Percentiles rank a stretch among this genome's conserved stretches.
phyloP scores from a whole-genome alignment of 129 eudicot genomes.

The Arctium minus region DNA sequence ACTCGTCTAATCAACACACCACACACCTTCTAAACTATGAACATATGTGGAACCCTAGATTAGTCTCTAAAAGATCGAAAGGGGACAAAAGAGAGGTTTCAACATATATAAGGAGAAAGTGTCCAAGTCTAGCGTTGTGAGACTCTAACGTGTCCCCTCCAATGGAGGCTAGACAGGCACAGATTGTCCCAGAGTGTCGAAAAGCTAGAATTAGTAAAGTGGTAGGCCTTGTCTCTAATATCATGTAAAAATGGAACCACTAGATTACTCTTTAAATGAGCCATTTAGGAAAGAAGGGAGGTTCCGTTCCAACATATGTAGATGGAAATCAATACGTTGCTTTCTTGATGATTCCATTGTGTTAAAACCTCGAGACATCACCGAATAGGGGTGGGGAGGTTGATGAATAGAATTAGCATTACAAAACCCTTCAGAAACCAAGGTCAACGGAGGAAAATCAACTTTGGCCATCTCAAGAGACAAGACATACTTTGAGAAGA shows the following conservation, averaged over 20 bases:
- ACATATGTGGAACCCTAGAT: not conserved
- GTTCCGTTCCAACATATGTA: not conserved
- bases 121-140: too few relatives aligned
- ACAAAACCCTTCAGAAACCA: not conserved
- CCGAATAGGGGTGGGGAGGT: not conserved
- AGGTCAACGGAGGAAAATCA: not conserved
- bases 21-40: not conserved
- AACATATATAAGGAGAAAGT: too few relatives aligned
- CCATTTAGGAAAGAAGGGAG: too few relatives aligned
- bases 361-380: not conserved
- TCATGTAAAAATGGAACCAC: too few relatives aligned
- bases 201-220: too few relatives aligned
- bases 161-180: too few relatives aligned
- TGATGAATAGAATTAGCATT: not conserved
- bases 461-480: not conserved
- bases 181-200: too few relatives aligned
- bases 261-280: not conserved
- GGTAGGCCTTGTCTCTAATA: too few relatives aligned
- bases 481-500: not conserved
- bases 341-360: not conserved
- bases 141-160: too few relatives aligned
- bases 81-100: too few relatives aligned
- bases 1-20: not conserved
- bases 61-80: too few relatives aligned
- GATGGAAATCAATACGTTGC: not conserved